These are phyloP conservation scores for Mucor irregularis DNA, from an alignment of 371 early-diverging fungal species.

Conservation along the genomic window DNA sequence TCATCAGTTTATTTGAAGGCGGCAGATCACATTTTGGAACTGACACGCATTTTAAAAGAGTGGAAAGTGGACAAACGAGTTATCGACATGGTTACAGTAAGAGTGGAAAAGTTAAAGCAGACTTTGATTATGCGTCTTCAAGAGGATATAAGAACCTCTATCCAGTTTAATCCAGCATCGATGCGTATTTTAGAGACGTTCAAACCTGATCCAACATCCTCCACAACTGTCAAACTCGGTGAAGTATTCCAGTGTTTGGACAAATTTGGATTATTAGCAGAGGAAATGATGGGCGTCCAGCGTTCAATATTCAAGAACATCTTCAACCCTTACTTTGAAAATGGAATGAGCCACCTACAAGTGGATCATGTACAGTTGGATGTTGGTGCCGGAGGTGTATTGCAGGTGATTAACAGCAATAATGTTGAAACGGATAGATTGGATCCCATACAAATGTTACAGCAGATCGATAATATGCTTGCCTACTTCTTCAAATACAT, in stretches of 20 bases:
- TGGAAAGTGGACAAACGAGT: neutral
- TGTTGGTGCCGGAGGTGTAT: neutral
- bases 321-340: constrained; percentile 17
- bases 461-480: constrained; percentile 17
- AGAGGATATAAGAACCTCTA: constrained; percentile 8
- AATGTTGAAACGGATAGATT: too few species aligned
- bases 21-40: neutral
- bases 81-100: neutral
- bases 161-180: constrained; percentile 12
- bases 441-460: constrained; percentile 16
- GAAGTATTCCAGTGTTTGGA: constrained; percentile 13
- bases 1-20: constrained; percentile 2
- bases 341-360: neutral
- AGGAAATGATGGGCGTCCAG: constrained; percentile 14
- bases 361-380: neutral
- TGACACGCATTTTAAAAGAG: neutral
- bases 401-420: constrained; percentile 15
- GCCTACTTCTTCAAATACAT: constrained; percentile 14
- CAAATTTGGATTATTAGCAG: constrained; percentile 12
- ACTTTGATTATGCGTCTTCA: constrained; percentile 4
- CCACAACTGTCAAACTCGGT: neutral
- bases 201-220: neutral
- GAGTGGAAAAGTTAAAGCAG: neutral
- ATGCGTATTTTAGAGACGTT: constrained; percentile 3
- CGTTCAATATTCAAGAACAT: constrained; percentile 20